Conservation (phyloP, 306 rosid species). For the Macrotyloma uniflorum region DNA sequence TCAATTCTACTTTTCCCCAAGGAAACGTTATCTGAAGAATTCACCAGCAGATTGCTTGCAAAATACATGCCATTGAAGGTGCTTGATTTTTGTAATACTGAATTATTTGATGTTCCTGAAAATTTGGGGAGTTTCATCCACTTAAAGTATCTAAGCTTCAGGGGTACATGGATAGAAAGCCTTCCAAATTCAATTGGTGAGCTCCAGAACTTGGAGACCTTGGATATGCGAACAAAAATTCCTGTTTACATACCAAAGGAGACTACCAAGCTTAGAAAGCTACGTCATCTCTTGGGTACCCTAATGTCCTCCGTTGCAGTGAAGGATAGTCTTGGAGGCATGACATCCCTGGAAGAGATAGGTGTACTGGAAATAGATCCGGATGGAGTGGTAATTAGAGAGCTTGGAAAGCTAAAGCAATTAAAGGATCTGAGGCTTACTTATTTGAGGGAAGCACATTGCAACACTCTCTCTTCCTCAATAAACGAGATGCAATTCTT, state of each 20-base stretch:
- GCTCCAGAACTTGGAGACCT: slow-evolving; percentile 33
- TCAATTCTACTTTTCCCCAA: neutral
- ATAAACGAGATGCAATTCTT: neutral
- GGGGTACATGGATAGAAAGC: neutral
- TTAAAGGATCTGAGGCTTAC: too few relatives aligned
- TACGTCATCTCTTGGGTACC: neutral
- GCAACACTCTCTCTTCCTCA: neutral
- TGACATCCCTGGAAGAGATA: neutral
- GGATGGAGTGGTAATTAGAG: neutral
- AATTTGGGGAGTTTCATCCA: neutral
- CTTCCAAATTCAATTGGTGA: slow-evolving; percentile 28
- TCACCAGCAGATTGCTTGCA: neutral
- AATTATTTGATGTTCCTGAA: neutral
- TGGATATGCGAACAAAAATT: neutral
- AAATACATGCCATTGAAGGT: neutral
- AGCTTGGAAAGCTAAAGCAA: neutral
- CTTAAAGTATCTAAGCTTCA: slow-evolving; percentile 31
- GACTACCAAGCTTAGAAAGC: slow-evolving; percentile 14
- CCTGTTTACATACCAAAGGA: neutral
- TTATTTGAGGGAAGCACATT: too few relatives aligned
- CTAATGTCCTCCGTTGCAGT: neutral
- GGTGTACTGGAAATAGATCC: neutral
- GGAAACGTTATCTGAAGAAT: neutral
- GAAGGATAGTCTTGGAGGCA: neutral
- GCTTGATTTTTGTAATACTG: neutral